Percentiles rank a stretch among this genome's conserved stretches.
Conservation (phyloP, 768 basidiomycete genomes). For the Mycena vitilis region DNA sequence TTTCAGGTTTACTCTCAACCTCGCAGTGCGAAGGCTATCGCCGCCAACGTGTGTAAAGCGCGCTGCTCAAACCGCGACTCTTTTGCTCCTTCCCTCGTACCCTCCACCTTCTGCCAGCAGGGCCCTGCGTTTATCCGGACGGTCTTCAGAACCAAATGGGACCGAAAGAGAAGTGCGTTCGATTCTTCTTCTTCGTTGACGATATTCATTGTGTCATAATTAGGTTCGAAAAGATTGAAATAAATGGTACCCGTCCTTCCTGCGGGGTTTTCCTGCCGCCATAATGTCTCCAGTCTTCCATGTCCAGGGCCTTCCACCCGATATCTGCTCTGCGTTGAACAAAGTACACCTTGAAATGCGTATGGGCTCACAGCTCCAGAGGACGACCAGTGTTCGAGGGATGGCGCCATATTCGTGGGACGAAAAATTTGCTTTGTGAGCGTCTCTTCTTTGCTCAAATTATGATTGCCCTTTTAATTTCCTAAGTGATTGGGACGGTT, state of each 20-base stretch:
- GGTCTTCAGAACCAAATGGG: constrained; percentile 11
- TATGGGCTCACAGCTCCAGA: constrained; percentile 4
- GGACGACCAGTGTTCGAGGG: constrained; percentile 15
- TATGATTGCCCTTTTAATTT: not conserved
- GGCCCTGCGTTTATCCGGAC: not conserved
- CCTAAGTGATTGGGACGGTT: constrained; percentile 15
- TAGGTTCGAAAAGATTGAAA: constrained; percentile 28
- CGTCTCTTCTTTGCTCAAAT: constrained; percentile 8
- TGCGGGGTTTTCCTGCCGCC: not conserved
- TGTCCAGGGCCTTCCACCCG: constrained; percentile 19
- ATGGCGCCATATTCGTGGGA: constrained; percentile 26
- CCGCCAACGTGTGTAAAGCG: not conserved
- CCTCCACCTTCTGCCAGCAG: constrained; percentile 11
- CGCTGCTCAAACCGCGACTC: constrained; percentile 10
- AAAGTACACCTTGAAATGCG: constrained; percentile 25
- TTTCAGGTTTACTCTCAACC: constrained; percentile 1
- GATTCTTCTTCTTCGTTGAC: not conserved
- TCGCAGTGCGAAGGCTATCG: not conserved
- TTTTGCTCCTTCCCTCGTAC: constrained; percentile 3
- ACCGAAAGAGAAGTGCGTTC: constrained; percentile 13
- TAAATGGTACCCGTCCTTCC: constrained; percentile 19
- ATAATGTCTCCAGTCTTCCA: constrained; percentile 13
- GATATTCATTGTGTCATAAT: constrained; percentile 6
- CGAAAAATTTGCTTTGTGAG: constrained; percentile 28
- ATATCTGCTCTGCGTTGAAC: constrained; percentile 5